Percentiles rank a stretch among this genome's conserved stretches.
phyloP scores from a whole-genome alignment of 495 filamentous ascomycete genomes.

The Copromyces sp. region DNA sequence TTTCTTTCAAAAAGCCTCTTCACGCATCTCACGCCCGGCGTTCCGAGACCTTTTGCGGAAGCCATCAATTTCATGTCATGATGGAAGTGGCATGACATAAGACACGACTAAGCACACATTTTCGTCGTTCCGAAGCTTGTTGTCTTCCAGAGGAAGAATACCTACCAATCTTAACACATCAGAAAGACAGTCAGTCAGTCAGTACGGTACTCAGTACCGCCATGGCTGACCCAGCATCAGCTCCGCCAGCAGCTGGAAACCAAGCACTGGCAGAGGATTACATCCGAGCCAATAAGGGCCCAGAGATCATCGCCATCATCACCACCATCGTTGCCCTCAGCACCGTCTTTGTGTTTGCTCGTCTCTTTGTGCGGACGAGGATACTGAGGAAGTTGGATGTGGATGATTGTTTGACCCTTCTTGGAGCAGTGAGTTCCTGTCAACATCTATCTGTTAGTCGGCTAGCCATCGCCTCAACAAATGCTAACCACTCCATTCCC shows the following conservation, averaged over 20 bases:
- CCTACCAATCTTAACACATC: no score
- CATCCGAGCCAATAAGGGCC: constrained; percentile 9
- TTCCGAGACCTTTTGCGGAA: not conserved
- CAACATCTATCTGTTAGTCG: not conserved
- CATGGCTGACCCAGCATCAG: not conserved
- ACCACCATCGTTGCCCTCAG: constrained; percentile 8
- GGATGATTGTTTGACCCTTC: constrained; percentile 16
- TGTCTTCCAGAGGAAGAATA: not conserved
- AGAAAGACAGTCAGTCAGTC: no score
- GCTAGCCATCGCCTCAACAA: not conserved
- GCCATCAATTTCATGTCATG: not conserved
- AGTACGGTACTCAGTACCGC: no score
- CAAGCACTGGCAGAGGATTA: not conserved
- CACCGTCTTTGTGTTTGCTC: constrained; percentile 18
- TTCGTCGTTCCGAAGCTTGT: no score
- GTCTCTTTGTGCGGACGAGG: constrained; percentile 13
- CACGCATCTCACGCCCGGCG: not conserved
- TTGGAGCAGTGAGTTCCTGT: constrained; percentile 9
- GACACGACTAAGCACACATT: not conserved
- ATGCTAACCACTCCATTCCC: not conserved
- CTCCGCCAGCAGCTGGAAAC: not conserved
- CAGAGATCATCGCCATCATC: constrained; percentile 6
- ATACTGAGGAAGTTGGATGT: constrained; percentile 14
- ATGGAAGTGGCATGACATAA: not conserved
- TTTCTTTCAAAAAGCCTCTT: not conserved